These are phyloP conservation scores for Nakazawaea pomicola DNA, from an alignment of 805 yeast genomes.

Conservation along the genomic window DNA sequence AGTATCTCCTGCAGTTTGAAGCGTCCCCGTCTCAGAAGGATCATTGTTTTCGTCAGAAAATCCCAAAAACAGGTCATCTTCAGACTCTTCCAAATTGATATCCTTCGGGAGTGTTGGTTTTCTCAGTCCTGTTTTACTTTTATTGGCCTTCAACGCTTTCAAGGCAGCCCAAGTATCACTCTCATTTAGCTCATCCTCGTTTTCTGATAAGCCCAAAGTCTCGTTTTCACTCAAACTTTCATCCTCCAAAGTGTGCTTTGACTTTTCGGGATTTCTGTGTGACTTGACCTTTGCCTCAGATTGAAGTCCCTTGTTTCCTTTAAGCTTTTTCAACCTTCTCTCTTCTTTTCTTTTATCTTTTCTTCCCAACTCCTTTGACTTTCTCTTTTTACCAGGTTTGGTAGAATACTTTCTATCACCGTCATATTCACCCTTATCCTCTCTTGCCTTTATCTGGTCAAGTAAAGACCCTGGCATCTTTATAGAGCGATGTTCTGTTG, in stretches of 20 bases:
- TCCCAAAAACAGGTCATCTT: conserved; percentile 18
- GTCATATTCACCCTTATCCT: conserved; percentile 30
- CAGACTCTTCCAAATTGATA: conserved; percentile 19
- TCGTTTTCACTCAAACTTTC: too few relatives aligned
- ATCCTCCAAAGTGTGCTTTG: too few relatives aligned
- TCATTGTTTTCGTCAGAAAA: conserved; percentile 19
- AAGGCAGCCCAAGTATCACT: conserved; percentile 25
- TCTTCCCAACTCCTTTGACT: conserved; percentile 21
- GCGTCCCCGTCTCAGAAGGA: too few relatives aligned
- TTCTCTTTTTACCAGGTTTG: conserved; percentile 20
- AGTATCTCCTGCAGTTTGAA: conserved; percentile 19
- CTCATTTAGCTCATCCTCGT: conserved; percentile 15
- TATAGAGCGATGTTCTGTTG: conserved; percentile 24
- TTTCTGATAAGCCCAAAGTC: too few relatives aligned
- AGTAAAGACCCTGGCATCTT: conserved; percentile 37
- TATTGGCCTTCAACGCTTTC: conserved; percentile 21
- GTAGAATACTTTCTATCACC: conserved; percentile 23
- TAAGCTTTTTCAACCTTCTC: conserved; percentile 28
- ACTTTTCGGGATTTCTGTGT: too few relatives aligned
- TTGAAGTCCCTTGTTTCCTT: conserved; percentile 10
- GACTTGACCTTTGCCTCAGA: neutral
- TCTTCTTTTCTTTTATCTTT: conserved; percentile 36
- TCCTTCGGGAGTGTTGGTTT: conserved; percentile 19
- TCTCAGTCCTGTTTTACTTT: conserved; percentile 21
- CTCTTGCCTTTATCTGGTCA: conserved; percentile 33